Conservation (phyloP, 2,329 filamentous ascomycete species). For the Orbilia blumenaviensis region DNA sequence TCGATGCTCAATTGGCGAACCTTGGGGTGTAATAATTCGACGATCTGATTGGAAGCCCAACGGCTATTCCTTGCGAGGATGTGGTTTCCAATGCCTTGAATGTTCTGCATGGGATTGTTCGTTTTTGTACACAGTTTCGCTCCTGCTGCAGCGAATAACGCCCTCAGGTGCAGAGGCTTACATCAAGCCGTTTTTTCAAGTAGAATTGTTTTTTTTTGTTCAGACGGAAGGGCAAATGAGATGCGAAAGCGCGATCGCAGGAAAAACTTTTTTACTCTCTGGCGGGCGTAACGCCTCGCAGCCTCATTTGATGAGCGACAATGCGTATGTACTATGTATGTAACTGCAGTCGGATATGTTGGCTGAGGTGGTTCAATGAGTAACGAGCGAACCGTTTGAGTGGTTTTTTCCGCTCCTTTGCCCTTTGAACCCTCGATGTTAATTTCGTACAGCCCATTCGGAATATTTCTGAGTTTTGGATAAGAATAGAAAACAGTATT, state of each 20-base stretch:
- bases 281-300: slow-evolving; percentile 3
- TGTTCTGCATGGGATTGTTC: slow-evolving; percentile 5
- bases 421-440: not conserved
- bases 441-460: slow-evolving; percentile 16
- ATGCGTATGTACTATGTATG: not conserved
- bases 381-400: slow-evolving; percentile 13
- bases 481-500: slow-evolving; percentile 29
- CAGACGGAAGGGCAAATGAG: slow-evolving; percentile 17
- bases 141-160: slow-evolving; percentile 1
- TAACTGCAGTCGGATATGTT: slow-evolving; percentile 24
- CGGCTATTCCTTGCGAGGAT: not conserved
- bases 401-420: slow-evolving; percentile 13
- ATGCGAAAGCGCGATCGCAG: slow-evolving; percentile 22
- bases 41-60: not conserved
- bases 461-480: slow-evolving; percentile 20
- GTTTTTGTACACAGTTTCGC: not conserved
- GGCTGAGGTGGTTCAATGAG: not conserved
- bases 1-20: slow-evolving; percentile 21
- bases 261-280: not conserved
- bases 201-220: not conserved
- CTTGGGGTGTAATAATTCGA: not conserved
- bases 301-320: slow-evolving; percentile 4
- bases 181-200: not conserved
- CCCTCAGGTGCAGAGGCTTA: not conserved
- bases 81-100: not conserved